A percentile compares a stretch with the other conserved stretches of the same genome.
Conservation (phyloP, 345 rosid genomes). For the Abelmoschus esculentus region DNA sequence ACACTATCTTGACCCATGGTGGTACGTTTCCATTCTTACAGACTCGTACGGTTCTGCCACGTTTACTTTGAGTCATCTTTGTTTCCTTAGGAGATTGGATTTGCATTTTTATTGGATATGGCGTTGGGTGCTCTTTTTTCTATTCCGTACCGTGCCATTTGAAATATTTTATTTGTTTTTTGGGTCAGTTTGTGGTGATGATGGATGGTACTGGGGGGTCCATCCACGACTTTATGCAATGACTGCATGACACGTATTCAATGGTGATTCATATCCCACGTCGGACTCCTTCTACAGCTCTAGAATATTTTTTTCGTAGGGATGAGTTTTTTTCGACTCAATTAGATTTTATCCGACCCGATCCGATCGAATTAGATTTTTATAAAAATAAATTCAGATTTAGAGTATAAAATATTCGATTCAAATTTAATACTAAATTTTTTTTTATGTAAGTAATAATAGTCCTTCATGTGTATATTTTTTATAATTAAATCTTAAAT, state of each 20-base stretch:
- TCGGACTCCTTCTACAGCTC: background rate
- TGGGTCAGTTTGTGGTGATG: background rate
- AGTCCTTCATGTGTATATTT: too few species aligned
- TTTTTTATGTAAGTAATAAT: too few species aligned
- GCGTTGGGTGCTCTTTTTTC: background rate
- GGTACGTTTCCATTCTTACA: conserved; percentile 1
- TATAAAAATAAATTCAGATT: too few species aligned
- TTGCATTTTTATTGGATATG: background rate
- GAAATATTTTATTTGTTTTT: background rate
- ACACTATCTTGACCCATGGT: background rate
- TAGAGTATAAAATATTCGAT: too few species aligned
- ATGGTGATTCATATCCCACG: background rate
- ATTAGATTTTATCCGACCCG: too few species aligned
- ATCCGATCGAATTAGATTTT: too few species aligned
- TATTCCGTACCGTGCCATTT: background rate
- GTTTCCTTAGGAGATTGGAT: background rate
- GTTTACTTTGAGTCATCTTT: background rate
- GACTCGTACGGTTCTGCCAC: background rate
- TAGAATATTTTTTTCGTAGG: too few species aligned
- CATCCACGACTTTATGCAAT: background rate
- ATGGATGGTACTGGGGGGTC: background rate
- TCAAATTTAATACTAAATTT: too few species aligned
- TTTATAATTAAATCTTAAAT: too few species aligned
- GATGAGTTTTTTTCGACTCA: too few species aligned
- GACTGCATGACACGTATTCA: background rate